Percentiles rank a stretch among this genome's conserved stretches.
Conservation (phyloP, 192 early-diverging fungal genomes). For the Coemansia sp. region DNA sequence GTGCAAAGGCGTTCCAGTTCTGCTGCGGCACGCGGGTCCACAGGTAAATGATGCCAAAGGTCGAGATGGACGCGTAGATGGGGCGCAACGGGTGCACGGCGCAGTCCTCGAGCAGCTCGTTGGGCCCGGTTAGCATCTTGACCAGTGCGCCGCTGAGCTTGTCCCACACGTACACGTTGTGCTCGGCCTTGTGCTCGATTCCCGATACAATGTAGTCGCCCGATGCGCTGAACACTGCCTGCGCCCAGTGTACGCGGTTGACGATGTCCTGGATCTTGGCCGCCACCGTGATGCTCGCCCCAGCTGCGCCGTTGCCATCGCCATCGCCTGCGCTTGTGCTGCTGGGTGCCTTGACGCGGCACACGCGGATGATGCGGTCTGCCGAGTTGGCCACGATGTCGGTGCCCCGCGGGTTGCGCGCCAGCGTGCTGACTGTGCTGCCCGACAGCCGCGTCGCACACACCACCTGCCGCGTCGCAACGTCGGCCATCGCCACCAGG, state of each 20-base stretch:
- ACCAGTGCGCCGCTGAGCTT: constrained; percentile 73
- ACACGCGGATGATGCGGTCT: constrained; percentile 77
- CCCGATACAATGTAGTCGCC: constrained; percentile 85
- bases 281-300: constrained; percentile 16
- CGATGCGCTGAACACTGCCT: constrained; percentile 81
- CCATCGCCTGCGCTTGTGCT: constrained; percentile 6
- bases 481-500: constrained; percentile 38
- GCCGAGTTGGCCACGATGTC: constrained; percentile 77
- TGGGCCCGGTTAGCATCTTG: constrained; percentile 88
- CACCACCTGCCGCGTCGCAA: constrained; percentile 10
- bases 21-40: constrained; percentile 77
- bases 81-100: constrained; percentile 83
- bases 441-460: constrained; percentile 36
- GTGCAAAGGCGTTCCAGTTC: constrained; percentile 92
- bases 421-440: constrained; percentile 32
- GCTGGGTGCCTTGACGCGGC: constrained; percentile 43
- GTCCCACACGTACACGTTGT: constrained; percentile 97
- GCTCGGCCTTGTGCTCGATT: constrained; percentile 79
- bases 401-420: constrained; percentile 40
- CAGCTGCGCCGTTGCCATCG: too few species aligned
- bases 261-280: constrained; percentile 88
- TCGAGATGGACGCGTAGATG: constrained; percentile 77
- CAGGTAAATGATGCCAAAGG: constrained; percentile 78
- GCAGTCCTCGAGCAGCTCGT: constrained; percentile 73
- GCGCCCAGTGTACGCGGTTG: constrained; percentile 85